phyloP scores from a whole-genome alignment of 208 protist genomes.

The Dictyostelium gargantuum region DNA sequence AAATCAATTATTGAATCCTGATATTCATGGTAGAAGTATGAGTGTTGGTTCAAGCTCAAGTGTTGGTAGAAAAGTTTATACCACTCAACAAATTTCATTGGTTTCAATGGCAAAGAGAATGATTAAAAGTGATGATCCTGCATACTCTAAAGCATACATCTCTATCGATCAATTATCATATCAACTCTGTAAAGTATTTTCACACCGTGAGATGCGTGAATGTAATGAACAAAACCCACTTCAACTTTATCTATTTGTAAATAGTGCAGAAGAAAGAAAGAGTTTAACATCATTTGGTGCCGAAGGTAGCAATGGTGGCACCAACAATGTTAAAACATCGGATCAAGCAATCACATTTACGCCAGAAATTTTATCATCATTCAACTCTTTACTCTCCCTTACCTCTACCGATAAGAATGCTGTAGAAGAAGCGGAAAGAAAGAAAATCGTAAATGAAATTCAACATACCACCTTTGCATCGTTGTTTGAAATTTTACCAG shows the following conservation, averaged over 20 bases:
- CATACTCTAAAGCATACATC: conserved; percentile 33
- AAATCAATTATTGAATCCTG: neutral
- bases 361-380: conserved; percentile 8
- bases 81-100: conserved; percentile 20
- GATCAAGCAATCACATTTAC: conserved; percentile 58
- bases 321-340: neutral
- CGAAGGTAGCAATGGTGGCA: no score
- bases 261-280: neutral
- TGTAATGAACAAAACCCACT: conserved; percentile 61
- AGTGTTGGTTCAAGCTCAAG: conserved; percentile 28
- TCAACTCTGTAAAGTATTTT: conserved; percentile 51
- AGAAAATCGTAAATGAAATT: conserved; percentile 37
- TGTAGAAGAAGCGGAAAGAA: conserved; percentile 1
- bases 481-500: conserved; percentile 59
- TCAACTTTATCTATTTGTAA: conserved; percentile 54
- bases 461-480: conserved; percentile 48
- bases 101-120: conserved; percentile 53
- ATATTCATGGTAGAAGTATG: conserved; percentile 10
- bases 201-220: conserved; percentile 58
- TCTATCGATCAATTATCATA: conserved; percentile 29
- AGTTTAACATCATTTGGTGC: neutral
- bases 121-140: conserved; percentile 38
- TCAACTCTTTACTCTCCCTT: neutral
- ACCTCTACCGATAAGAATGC: neutral
- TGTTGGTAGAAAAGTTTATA: conserved; percentile 14